Base-by-base conservation (phyloP, 805 yeast species). In the Sugiyamaella mastotermitis region DNA sequence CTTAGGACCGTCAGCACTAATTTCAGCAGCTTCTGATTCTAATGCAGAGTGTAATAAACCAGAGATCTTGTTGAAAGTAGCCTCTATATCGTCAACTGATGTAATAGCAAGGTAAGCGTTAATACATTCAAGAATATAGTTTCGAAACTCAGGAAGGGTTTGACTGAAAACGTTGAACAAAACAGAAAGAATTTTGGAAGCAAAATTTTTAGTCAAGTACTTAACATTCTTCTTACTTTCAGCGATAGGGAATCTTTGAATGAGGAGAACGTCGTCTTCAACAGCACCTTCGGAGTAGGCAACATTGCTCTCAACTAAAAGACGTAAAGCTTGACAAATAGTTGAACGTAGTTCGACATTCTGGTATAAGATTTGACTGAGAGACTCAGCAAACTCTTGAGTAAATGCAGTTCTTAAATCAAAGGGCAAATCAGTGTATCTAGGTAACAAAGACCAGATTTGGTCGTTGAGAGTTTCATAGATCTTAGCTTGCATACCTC, bases 131-230 rank as follows among this genome's bases (percentile, higher is more conserved):
- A 87, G 69, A 35, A 92, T 77, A 58, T 71, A 86, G 9, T 85
- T 83, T 60, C 97, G 77, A 11, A 86, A 73, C 38, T 84, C 92
- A 26, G 92, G 81, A 31, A 76, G 64, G 8, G 97, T 87, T 49
- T 87, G 88, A n/a, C 90, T 76, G 61, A 83, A 92, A 13, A 92
- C 94, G 53, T 92, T 92, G 69, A 90, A 85, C 35, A 92, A 66
- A 15, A 87, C 96, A 9, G 95, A 82, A 36, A 92, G 67, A 35
- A 92, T 56, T 48, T 92, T 88, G 3, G 83, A 62, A 4, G 95
- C 76, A 46, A 57, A 58, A 18, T 48, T 42, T 0, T 74, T 38
- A 0, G 84, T 64, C 41, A 90, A 64, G 50, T 75, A 84, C 44
- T 74, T 72, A 37, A 87, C 47, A 50, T 82, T 78, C 34, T 68